Base-by-base conservation (phyloP, 83 land plant genomes). In the Picea engelmannii region DNA sequence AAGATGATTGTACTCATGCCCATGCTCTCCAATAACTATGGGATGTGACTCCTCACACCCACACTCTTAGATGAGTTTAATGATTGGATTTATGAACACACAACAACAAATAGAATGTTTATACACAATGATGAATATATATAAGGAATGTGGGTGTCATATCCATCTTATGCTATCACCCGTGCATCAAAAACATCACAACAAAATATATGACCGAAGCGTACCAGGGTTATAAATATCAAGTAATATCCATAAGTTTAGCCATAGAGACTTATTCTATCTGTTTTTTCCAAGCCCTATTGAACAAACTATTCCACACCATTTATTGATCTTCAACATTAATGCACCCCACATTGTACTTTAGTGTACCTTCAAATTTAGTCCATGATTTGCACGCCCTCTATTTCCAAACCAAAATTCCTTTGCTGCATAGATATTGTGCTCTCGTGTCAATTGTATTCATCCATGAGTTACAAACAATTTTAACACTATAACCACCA, bases 361-460 rank as follows among this genome's bases (percentile, higher is more conserved):
- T 97, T 6, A 95, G 79, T n/a, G 90, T 82, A 35, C 95, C 91
- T 86, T 97, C 99, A 85, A 97, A 97, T 94, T 89, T 42, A 97
- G 82, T 23, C 99, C 99, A 60, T 98, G 89, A 13, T 98, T 74
- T 62, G 96, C 91, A 76, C 93, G 89, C 63, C 99, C 99, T 86
- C 96, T 87, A 78, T 42, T 92, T 97, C 95, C 99, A 97, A 1
- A 95, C 96, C 76, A 97, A 85, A 66, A 97, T 89, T 27, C 99
- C 99, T 74, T 90, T 94, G 87, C 92, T 97, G 67, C 99, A 38
- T 23, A 97, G 82, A 82, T 90, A 97, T 84, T 97, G 99, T 2
- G 99, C 99, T 82, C 98, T 92, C 99, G 95, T 95, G 85, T 97
- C 99, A 74, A 97, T 98, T 18, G 97, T 95, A 70, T 91, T 95